Conservation (phyloP, 495 filamentous ascomycete genomes). For the Xanthoparmelia taractica region DNA sequence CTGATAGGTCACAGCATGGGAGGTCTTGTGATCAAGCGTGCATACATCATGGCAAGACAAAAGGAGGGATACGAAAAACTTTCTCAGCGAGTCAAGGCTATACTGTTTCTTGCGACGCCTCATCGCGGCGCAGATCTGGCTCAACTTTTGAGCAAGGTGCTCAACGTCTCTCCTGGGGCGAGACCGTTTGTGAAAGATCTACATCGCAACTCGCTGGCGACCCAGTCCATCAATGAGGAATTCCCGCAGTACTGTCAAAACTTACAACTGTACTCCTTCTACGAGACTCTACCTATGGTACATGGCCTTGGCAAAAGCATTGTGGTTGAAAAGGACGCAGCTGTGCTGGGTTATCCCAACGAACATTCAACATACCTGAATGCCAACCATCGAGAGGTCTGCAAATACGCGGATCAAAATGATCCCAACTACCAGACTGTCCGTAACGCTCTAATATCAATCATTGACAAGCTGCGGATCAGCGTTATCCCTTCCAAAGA, state of each 20-base stretch:
- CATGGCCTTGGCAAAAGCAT: conserved; percentile 24
- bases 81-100: conserved; percentile 32
- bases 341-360: conserved; percentile 37
- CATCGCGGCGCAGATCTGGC: conserved; percentile 47
- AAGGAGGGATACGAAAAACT: conserved; percentile 24
- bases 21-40: conserved; percentile 46
- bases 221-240: conserved; percentile 32
- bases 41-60: conserved; percentile 24
- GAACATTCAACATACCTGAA: conserved; percentile 35
- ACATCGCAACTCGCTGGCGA: conserved; percentile 24
- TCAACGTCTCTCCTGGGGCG: conserved; percentile 22
- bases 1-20: conserved; percentile 49
- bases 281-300: conserved; percentile 32
- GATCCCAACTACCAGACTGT: conserved; percentile 34
- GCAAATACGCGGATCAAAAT: conserved; percentile 38
- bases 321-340: conserved; percentile 38
- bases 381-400: conserved; percentile 42
- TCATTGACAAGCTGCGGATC: conserved; percentile 11
- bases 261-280: conserved; percentile 33
- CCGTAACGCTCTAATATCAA: conserved; percentile 32
- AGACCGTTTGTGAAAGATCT: conserved; percentile 27
- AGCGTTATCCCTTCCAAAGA: not conserved
- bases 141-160: conserved; percentile 34
- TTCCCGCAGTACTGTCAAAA: conserved; percentile 26
- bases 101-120: conserved; percentile 48